Percentiles rank a stretch among this genome's conserved stretches.
Evolutionary conservation across 2,329 filamentous ascomycete genomes (phyloP).

Genomic region (Thelonectria blattea): DNA sequence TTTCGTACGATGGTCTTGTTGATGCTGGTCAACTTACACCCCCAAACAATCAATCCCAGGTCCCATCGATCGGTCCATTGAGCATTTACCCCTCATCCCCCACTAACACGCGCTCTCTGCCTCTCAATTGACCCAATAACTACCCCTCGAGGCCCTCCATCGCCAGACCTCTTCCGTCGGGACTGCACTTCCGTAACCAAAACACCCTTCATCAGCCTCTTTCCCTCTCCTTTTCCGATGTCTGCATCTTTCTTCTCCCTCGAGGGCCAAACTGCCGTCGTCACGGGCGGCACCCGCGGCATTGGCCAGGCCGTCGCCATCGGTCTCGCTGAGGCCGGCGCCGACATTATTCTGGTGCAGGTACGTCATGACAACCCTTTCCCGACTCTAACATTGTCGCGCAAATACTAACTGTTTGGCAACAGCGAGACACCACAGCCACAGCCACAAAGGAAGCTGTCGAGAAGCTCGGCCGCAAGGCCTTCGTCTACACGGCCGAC

Average conservation of each 20-base stretch:
- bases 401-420: slow-evolving; percentile 6
- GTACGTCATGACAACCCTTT: slow-evolving; percentile 39
- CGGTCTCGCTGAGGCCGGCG: slow-evolving; percentile 64
- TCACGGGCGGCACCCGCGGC: slow-evolving; percentile 64
- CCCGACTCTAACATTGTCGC: background rate
- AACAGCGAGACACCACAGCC: slow-evolving; percentile 49
- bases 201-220: background rate
- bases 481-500: slow-evolving; percentile 72
- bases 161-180: slow-evolving; percentile 1
- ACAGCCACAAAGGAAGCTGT: slow-evolving; percentile 65
- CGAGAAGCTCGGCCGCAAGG: slow-evolving; percentile 69
- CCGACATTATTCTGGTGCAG: slow-evolving; percentile 62
- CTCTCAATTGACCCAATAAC: background rate
- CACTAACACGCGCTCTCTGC: slow-evolving; percentile 3
- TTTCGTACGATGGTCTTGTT: background rate
- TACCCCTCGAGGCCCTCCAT: background rate
- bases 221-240: slow-evolving; percentile 37
- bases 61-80: too few species aligned
- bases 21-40: background rate
- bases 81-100: slow-evolving; percentile 20
- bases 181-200: slow-evolving; percentile 14
- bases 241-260: slow-evolving; percentile 57
- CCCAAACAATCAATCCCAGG: background rate
- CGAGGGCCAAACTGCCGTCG: slow-evolving; percentile 60
- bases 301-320: slow-evolving; percentile 64